These are phyloP conservation scores for Punica granatum DNA, from an alignment of 345 rosid genomes.

Conservation along the genomic window DNA sequence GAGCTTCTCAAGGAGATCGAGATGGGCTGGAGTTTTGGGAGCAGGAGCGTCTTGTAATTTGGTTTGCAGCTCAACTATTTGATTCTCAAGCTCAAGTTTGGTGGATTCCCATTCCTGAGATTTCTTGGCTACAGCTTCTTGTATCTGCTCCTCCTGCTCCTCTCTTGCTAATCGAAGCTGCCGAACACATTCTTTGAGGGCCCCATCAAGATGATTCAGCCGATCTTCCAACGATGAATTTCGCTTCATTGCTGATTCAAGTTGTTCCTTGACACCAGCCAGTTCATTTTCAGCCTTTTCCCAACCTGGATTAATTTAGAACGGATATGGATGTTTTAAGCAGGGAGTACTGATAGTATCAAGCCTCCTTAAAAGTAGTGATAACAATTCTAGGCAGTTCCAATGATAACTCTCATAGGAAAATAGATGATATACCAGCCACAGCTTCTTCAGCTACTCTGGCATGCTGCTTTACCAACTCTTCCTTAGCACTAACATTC, in stretches of 20 bases:
- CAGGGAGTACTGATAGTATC: neutral
- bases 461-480: slow-evolving; percentile 77
- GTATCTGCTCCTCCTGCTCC: slow-evolving; percentile 59
- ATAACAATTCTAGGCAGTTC: too few relatives aligned
- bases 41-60: slow-evolving; percentile 21
- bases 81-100: slow-evolving; percentile 43
- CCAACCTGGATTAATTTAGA: slow-evolving; percentile 50
- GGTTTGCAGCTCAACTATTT: slow-evolving; percentile 37
- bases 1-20: slow-evolving; percentile 35
- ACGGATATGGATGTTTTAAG: neutral
- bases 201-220: slow-evolving; percentile 78
- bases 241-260: slow-evolving; percentile 41
- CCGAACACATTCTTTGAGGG: slow-evolving; percentile 91
- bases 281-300: slow-evolving; percentile 86
- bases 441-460: slow-evolving; percentile 99
- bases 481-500: slow-evolving; percentile 80
- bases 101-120: slow-evolving; percentile 44
- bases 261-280: slow-evolving; percentile 48
- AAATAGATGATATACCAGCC: slow-evolving; percentile 40
- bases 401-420: too few relatives aligned
- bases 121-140: slow-evolving; percentile 43
- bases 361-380: neutral
- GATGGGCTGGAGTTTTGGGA: slow-evolving; percentile 16
- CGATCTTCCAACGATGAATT: slow-evolving; percentile 60
- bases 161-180: slow-evolving; percentile 82